These are phyloP conservation scores for Claviceps purpurea DNA, from an alignment of 2,329 filamentous ascomycete species.

Conservation along the genomic window DNA sequence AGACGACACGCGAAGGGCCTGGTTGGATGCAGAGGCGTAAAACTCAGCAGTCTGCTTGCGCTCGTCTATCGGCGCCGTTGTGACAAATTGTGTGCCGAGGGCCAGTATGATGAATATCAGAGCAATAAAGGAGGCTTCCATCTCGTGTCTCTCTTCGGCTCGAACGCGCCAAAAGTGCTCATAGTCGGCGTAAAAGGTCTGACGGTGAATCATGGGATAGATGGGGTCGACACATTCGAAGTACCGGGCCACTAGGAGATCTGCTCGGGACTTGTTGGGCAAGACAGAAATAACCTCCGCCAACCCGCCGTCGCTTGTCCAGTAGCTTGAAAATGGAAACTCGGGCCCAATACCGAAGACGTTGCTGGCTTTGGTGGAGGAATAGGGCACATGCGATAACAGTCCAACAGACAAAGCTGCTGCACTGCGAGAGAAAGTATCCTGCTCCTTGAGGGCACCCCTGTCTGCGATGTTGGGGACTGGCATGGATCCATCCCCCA, in stretches of 20 bases:
- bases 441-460: slow-evolving; percentile 31
- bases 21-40: slow-evolving; percentile 67
- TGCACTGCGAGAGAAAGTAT: slow-evolving; percentile 32
- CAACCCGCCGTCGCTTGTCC: slow-evolving; percentile 65
- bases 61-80: slow-evolving; percentile 42
- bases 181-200: slow-evolving; percentile 66
- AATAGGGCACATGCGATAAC: slow-evolving; percentile 61
- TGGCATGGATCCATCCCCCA: slow-evolving; percentile 22
- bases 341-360: slow-evolving; percentile 71
- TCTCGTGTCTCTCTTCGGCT: slow-evolving; percentile 40
- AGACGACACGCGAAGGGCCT: slow-evolving; percentile 60
- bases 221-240: slow-evolving; percentile 65
- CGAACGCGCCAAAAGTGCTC: slow-evolving; percentile 61
- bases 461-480: slow-evolving; percentile 45
- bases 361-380: slow-evolving; percentile 56
- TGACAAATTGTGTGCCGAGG: slow-evolving; percentile 66
- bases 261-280: slow-evolving; percentile 62
- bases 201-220: slow-evolving; percentile 66
- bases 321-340: slow-evolving; percentile 73
- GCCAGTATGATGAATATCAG: slow-evolving; percentile 67
- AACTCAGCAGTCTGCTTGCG: slow-evolving; percentile 68
- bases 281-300: slow-evolving; percentile 63
- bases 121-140: slow-evolving; percentile 57
- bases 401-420: slow-evolving; percentile 46
- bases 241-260: slow-evolving; percentile 51